Base-by-base conservation (phyloP, 345 rosid genomes). In the Linum trigynum region DNA sequence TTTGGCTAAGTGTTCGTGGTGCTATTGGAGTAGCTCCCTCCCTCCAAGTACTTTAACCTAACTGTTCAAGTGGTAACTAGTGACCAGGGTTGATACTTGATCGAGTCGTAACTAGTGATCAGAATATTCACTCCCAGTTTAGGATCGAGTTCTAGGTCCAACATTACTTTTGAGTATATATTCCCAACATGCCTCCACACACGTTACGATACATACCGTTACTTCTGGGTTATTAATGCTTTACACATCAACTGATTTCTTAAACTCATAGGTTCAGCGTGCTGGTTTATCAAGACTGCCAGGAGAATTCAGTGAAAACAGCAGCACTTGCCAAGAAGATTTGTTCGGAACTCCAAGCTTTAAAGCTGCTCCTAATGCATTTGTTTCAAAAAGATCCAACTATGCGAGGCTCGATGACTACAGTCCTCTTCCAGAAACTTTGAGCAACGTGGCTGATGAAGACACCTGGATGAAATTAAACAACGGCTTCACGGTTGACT, bases 401-500 rank as follows among this genome's bases (percentile, higher is more conserved):
- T 80, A 85, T 75, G 72, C 85, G 32, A 69, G 76, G 55, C 77
- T 81, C 59, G 76, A 84, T 61, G 96, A 80, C 64, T 88, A 45
- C 68, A 94, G 99, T 74, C 97, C 96, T 6, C 88, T 88, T 75
- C 92, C 89, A 59, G 85, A 88, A 78, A 72, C 81, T 67, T 76
- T 85, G 63, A 84, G 90, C 75, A 79, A 77, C 62, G 82, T 94
- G 56, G 99, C 96, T 43, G 99, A 94, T 74, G 96, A 94, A 80
- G 99, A 94, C 68, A 80, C 92, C 12, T 94, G 97, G 99, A 72
- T 84, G 72, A 83, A 86, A 82, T 81, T 94, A 85, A 94, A 94
- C 78, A 85, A 85, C 71, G 99, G 99, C 62, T 86, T 77, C 69
- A 69, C 82, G 62, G 83, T 86, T 72, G 92, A 94, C 78, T 92